Evolutionary conservation across 495 filamentous ascomycete genomes (phyloP).

Genomic region (Penicillium simplicissimum): DNA sequence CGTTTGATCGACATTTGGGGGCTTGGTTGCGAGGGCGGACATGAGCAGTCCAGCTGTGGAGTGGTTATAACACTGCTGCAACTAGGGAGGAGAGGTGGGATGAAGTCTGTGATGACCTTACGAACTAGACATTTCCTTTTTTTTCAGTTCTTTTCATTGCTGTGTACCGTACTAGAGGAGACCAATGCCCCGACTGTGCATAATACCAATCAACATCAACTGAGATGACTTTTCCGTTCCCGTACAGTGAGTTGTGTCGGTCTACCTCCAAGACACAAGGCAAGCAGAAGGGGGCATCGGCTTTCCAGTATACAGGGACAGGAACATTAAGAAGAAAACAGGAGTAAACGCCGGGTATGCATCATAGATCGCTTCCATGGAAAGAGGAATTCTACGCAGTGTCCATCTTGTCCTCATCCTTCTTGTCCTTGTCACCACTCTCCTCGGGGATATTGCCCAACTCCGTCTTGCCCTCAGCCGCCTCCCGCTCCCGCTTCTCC

Average conservation of each 20-base stretch:
- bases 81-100: not conserved
- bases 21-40: conserved; percentile 45
- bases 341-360: conserved; percentile 49
- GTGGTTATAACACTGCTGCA: not conserved
- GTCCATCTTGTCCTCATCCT: conserved; percentile 81
- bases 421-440: conserved; percentile 63
- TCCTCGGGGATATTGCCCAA: conserved; percentile 86
- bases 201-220: conserved; percentile 29
- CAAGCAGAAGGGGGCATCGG: conserved; percentile 1
- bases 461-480: conserved; percentile 64
- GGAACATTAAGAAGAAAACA: conserved; percentile 14
- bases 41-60: conserved; percentile 14
- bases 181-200: conserved; percentile 13
- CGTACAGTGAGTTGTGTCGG: conserved; percentile 12
- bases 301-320: conserved; percentile 33
- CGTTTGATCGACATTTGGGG: conserved; percentile 82
- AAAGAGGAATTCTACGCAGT: conserved; percentile 38
- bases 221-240: conserved; percentile 23
- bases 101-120: conserved; percentile 28
- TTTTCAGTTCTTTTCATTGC: not conserved
- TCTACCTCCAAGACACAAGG: not conserved
- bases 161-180: conserved; percentile 9
- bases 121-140: conserved; percentile 28
- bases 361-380: conserved; percentile 35
- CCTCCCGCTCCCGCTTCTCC: conserved; percentile 73